Base-by-base conservation (phyloP, 2,329 filamentous ascomycete genomes). In the Akanthomyces dipterigenus region DNA sequence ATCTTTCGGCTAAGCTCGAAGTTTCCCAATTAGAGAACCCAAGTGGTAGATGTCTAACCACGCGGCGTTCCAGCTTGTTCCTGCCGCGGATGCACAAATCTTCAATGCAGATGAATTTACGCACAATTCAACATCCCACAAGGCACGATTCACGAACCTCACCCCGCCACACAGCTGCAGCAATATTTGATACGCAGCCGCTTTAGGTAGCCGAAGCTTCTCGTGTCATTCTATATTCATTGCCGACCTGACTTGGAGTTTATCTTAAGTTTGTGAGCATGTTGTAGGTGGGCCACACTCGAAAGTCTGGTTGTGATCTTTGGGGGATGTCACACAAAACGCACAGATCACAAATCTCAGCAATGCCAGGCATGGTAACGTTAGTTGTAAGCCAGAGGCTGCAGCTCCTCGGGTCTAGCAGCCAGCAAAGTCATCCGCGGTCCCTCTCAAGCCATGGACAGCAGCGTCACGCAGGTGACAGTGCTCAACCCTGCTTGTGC, bases 401-500 rank as follows among this genome's bases (percentile, higher is more conserved):
- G 7, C 20, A 14, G 31, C 34, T 26, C 12, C 50, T 1, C 18
- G 50, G 22, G 24, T 34, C 6, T 14, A 26, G 50, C 50, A 54
- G 36, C 50, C 14, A 14, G 20, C 7, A 54, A 40, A 16, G 18
- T 54, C 3, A 55, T 45, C 14, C 34, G 1, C 56, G 45, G 62
- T 8, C 60, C 64, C 24, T 34, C 60, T 12, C 54, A 63, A 18
- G 24, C 63, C 8, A 12, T 63, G 18, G 42, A 60, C n/a, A 28
- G 31, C 50, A 51, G 40, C 22, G 63, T 64, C n/a, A 65, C 64
- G 18, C 28, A 48, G 28, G 64, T 61, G 0, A 64, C 63, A 1
- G 34, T 65, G 34, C 64, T 65, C 51, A 64, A 55, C 24, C 24
- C 64, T 4, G 63, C 64, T 9, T 62, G 49, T 31, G 56, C 64